Evolutionary conservation across 495 filamentous ascomycete genomes (phyloP), one percentile per base, ranked within the genome.

Genomic region (Clavariopsis aquatica): DNA sequence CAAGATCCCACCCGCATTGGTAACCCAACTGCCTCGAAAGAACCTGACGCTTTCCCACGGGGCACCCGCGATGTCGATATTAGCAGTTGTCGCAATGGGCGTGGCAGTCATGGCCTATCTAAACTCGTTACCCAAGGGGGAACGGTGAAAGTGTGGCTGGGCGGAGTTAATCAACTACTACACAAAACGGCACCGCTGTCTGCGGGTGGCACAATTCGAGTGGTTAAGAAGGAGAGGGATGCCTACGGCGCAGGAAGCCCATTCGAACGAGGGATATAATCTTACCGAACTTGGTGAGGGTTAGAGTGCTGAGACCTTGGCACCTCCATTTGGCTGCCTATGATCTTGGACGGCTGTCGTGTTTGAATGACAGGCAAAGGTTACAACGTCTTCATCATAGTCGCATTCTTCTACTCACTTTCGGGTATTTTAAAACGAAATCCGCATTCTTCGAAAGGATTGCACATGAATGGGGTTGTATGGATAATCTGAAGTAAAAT

Each of bases 61-160:
- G 64, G 84, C 87, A 57, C 94, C 94, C 22, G 96, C 92, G 69
- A 89, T 89, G 31, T 91, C 88, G 7, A 92, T 96, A 79, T 77
- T 96, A 23, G 89, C 91, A 6, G 93, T 98, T 5, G 91, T 98
- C 52, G 75, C 96, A 49, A 75, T 97, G 65, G 94, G 94, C 17
- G 87, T 96, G 71, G 89, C 91, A 28, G 74, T 97, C 52, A 98
- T 98, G 94, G 90, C 90, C 46, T 96, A 91, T 77, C 79, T 98
- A 66, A 98, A 98, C 73, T 88, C 87, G 45, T 95, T 89, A 88
- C 86, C 90, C 75, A 85, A 84, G 71, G 77, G 83, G 64, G 85
- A 87, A 60, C 81, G 83, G 75, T 87, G 74, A 81, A 62, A 6
- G 10, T 6, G 17, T 15, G 7, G 24, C 24, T 47, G 13, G 47